Conservation (phyloP, 1,284 basidiomycete species). For the Porogramme epimiltina region DNA sequence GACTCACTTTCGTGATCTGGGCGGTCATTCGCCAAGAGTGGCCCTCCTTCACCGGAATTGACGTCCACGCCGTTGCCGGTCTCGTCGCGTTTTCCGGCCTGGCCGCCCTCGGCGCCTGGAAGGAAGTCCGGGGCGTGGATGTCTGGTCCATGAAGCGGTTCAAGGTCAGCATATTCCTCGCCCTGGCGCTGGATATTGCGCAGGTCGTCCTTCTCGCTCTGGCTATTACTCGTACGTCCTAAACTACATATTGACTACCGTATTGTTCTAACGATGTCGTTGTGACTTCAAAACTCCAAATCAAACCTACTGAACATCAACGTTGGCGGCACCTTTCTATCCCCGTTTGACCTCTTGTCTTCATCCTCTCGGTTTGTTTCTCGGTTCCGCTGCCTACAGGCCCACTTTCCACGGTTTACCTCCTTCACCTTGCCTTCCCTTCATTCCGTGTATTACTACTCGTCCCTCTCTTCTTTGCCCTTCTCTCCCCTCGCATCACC, state of each 20-base stretch:
- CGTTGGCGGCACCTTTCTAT: too few species aligned
- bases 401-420: conserved; percentile 42
- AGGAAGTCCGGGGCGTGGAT: conserved; percentile 68
- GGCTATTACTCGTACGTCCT: conserved; percentile 44
- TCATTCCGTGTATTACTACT: conserved; percentile 67
- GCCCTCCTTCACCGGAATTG: conserved; percentile 65
- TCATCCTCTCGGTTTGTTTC: neutral
- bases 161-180: conserved; percentile 50
- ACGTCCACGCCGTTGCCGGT: conserved; percentile 67
- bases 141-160: conserved; percentile 69
- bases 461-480: conserved; percentile 54
- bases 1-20: conserved; percentile 66
- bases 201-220: conserved; percentile 56
- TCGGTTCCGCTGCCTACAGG: conserved; percentile 12
- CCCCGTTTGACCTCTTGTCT: too few species aligned
- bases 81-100: conserved; percentile 68
- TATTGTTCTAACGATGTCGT: too few species aligned
- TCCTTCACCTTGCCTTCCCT: conserved; percentile 65
- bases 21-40: conserved; percentile 67
- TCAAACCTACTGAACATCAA: too few species aligned
- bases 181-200: conserved; percentile 60
- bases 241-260: neutral
- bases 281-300: too few species aligned
- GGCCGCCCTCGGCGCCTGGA: conserved; percentile 73
- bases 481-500: conserved; percentile 58